phyloP scores from a whole-genome alignment of 176 grass and related monocot species.

The Aegilops bicornis region DNA sequence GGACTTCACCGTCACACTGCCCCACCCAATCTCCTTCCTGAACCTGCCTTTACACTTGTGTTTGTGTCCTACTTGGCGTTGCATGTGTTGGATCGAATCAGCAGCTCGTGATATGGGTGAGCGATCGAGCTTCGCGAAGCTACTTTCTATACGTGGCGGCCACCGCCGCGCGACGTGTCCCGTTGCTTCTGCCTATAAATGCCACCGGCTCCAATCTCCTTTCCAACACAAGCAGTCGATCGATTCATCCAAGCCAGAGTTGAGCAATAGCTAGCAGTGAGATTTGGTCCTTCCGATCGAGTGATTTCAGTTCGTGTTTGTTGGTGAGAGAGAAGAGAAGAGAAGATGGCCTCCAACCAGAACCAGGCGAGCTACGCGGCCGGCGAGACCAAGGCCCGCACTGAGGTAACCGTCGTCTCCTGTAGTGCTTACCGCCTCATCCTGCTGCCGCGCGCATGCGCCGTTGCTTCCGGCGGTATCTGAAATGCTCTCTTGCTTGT shows the following conservation, averaged over 20 bases:
- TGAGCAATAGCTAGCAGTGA: no score
- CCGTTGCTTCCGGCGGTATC: neutral
- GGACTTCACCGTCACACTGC: no score
- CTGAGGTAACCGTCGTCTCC: conserved; percentile 23
- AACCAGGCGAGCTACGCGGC: conserved; percentile 32
- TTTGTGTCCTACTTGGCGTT: neutral
- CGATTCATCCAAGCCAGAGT: no score
- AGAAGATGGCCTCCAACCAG: conserved; percentile 42
- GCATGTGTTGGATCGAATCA: neutral
- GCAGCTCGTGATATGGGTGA: neutral
- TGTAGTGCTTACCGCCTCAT: no score
- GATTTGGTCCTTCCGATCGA: no score
- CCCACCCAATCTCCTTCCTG: no score
- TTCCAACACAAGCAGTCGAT: no score
- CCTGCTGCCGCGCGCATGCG: no score
- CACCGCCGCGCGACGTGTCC: neutral
- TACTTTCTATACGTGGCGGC: neutral
- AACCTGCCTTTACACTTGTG: no score
- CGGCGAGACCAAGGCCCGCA: conserved; percentile 48
- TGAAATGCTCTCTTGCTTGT: neutral
- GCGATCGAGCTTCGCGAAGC: neutral
- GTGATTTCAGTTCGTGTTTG: no score
- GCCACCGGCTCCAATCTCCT: neutral
- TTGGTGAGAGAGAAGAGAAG: no score
- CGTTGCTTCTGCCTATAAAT: neutral